A percentile compares a stretch with the other conserved stretches of the same genome.
phyloP scores from a whole-genome alignment of 257 asterid genomes.

The Solanum rostratum region DNA sequence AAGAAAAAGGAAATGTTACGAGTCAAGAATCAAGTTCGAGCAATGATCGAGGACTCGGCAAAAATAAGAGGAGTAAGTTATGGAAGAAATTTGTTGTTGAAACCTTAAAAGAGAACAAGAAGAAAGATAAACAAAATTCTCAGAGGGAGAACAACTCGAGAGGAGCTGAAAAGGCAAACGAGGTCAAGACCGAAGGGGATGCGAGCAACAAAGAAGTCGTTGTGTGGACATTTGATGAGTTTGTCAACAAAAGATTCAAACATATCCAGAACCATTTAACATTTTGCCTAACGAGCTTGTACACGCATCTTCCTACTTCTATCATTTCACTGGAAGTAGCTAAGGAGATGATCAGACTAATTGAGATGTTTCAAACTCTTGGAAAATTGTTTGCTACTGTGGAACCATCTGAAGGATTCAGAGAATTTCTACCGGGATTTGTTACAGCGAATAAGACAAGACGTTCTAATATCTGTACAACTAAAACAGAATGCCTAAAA shows the following conservation, averaged over 20 bases:
- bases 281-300: conserved; percentile 18
- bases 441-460: neutral
- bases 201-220: neutral
- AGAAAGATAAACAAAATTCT: neutral
- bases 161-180: neutral
- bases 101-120: conserved; percentile 8
- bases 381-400: neutral
- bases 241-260: conserved; percentile 7
- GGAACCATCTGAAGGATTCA: neutral
- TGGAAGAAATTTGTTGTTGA: conserved; percentile 18
- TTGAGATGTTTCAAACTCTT: conserved; percentile 10
- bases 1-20: neutral
- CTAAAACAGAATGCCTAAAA: conserved; percentile 10
- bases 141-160: neutral
- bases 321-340: conserved; percentile 17
- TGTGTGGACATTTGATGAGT: conserved; percentile 35
- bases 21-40: neutral
- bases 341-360: conserved; percentile 11
- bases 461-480: neutral
- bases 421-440: neutral
- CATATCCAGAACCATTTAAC: neutral
- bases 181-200: neutral
- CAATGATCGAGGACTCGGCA: neutral
- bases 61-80: neutral
- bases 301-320: conserved; percentile 34